A percentile compares a stretch with the other conserved stretches of the same genome.
Evolutionary conservation across 2,329 filamentous ascomycete species (phyloP).

Genomic region (Neofusicoccum sp.): DNA sequence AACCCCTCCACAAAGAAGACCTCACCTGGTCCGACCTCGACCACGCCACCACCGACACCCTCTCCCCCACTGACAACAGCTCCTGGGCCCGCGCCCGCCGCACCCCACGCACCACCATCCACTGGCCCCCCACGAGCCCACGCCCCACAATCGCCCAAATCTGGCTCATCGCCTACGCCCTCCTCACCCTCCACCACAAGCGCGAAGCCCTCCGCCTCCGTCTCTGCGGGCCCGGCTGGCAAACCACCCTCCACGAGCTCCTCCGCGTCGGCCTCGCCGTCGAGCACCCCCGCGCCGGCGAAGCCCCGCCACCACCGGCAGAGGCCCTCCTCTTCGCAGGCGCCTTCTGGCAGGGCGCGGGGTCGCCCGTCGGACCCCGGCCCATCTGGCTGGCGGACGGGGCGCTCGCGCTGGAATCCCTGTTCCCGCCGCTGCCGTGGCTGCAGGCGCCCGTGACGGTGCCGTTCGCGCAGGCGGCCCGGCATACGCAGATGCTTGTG

Average conservation of each 20-base stretch:
- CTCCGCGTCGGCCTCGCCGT: constrained; percentile 31
- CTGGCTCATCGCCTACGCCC: constrained; percentile 52
- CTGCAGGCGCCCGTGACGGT: constrained; percentile 46
- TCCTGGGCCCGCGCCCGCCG: constrained; percentile 51
- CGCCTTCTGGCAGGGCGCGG: constrained; percentile 50
- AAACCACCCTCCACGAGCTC: constrained; percentile 46
- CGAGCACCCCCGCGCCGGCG: constrained; percentile 41
- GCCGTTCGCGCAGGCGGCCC: constrained; percentile 48
- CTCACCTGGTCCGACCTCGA: constrained; percentile 29
- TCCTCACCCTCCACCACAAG: constrained; percentile 48
- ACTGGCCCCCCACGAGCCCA: constrained; percentile 41
- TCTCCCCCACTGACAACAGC: constrained; percentile 38
- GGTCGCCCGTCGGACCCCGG: constrained; percentile 46
- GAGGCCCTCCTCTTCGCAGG: constrained; percentile 55
- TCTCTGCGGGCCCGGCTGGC: constrained; percentile 42
- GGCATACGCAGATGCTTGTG: constrained; percentile 69
- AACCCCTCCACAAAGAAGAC: constrained; percentile 32
- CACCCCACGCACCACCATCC: constrained; percentile 46
- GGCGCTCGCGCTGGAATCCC: constrained; percentile 18
- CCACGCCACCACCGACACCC: constrained; percentile 27
- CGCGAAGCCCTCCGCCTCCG: constrained; percentile 50
- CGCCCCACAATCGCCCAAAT: constrained; percentile 48
- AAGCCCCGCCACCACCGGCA: constrained; percentile 38
- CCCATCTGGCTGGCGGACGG: constrained; percentile 38
- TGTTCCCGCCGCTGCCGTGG: constrained; percentile 42